Evolutionary conservation across 176 grass and related monocot genomes (phyloP).

Genomic region (Raddia guianensis): DNA sequence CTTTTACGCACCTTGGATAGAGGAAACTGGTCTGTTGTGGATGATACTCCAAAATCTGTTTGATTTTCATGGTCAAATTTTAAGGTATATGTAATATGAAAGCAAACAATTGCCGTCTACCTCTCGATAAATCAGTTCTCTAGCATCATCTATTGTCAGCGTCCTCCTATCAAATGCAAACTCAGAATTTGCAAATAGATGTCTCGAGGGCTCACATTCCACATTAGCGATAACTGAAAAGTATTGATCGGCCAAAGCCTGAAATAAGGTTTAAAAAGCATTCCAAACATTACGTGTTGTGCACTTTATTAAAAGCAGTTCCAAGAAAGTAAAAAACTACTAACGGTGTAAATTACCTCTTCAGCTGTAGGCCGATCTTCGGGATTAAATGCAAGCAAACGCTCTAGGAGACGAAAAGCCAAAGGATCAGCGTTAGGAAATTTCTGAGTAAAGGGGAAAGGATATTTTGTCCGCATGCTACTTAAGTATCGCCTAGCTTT

Average conservation of each 20-base stretch:
- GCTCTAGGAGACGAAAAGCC: slow-evolving; percentile 73
- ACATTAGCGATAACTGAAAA: slow-evolving; percentile 73
- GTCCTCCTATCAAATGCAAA: slow-evolving; percentile 96
- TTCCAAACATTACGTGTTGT: slow-evolving; percentile 3
- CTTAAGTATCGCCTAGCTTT: slow-evolving; percentile 94
- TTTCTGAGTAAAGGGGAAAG: slow-evolving; percentile 72
- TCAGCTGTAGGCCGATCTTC: slow-evolving; percentile 82
- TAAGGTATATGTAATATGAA: not conserved
- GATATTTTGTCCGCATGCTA: slow-evolving; percentile 76
- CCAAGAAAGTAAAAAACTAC: not conserved
- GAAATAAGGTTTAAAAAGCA: slow-evolving; percentile 12
- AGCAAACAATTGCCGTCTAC: slow-evolving; percentile 42
- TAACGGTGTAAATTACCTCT: slow-evolving; percentile 48
- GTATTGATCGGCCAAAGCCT: slow-evolving; percentile 95
- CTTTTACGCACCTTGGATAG: slow-evolving; percentile 71
- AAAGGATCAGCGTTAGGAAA: slow-evolving; percentile 78
- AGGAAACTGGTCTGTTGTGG: slow-evolving; percentile 92
- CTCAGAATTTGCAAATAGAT: slow-evolving; percentile 91
- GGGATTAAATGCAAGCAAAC: slow-evolving; percentile 93
- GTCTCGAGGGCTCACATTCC: slow-evolving; percentile 78
- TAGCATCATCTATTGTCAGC: slow-evolving; percentile 92
- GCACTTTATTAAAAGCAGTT: no score
- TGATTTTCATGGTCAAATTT: slow-evolving; percentile 44
- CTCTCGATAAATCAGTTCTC: slow-evolving; percentile 94
- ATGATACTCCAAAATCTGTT: slow-evolving; percentile 99